Evolutionary conservation across 257 asterid species (phyloP), one percentile per base, ranked within the genome.

Genomic region (Nemophila menziesii): DNA sequence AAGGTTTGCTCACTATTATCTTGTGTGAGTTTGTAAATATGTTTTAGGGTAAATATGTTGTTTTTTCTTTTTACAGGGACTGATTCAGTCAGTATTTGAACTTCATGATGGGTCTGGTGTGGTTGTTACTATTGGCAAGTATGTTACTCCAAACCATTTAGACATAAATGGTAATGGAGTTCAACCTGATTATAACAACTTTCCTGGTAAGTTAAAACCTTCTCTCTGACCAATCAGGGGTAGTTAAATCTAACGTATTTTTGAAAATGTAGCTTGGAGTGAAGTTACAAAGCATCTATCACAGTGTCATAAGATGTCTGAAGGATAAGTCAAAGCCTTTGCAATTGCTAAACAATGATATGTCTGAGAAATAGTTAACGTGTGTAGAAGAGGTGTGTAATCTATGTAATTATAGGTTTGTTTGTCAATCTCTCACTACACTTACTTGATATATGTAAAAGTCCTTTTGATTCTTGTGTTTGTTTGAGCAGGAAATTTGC

Each of bases 21-120:
- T 13, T 5, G 8, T 10, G 7, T 29, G 36, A 29, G 2, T 10
- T n/a, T n/a, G n/a, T n/a, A n/a, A n/a, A n/a, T 11, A 4, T 18
- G 22, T 33, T 8, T 3, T 56, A 27, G 41, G 46, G 22, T 48
- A 39, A 27, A 27, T 24, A 39, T 20, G 26, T 20, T 36, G 9
- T 11, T 14, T 3, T 11, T 14, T 21, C 44, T 19, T 44, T 17
- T 40, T 13, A 37, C 80, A 87, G 97, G 98, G 98, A 5, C 64
- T 85, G 76, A 90, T 90, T 62, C 98, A 90, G 69, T 85, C 96
- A 5, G 96, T 90, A 5, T 90, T 84, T 11, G 98, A 90, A 82
- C 94, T 90, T 33, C 82, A 67, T 10, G 96, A 90, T 56, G 98
- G 98, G 23, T 90, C 98, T 14, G 98, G 98, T 1, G 63, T 90